A percentile compares a stretch with the other conserved stretches of the same genome.
Conservation (phyloP, 305 asterid genomes). For the Solanum aculeatissimum region DNA sequence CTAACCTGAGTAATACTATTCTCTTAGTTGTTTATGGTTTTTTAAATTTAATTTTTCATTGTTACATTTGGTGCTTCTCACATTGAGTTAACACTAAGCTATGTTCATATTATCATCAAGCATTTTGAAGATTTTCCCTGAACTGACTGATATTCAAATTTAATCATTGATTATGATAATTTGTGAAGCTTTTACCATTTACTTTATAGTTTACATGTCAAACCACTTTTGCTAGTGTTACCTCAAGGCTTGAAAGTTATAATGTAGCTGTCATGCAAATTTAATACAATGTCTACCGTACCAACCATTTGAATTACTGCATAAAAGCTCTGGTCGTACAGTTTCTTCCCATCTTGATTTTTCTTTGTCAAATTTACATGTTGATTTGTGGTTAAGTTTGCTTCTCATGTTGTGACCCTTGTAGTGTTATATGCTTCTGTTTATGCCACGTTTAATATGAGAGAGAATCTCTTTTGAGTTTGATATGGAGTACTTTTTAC, state of each 20-base stretch:
- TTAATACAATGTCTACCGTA: neutral
- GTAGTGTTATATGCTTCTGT: neutral
- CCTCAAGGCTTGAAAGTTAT: neutral
- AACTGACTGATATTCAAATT: neutral
- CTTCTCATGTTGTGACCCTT: neutral
- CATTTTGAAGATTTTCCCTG: neutral
- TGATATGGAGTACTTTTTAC: neutral
- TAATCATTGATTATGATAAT: neutral
- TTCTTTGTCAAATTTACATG: neutral
- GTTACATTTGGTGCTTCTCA: neutral
- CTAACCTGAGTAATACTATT: neutral
- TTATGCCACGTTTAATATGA: neutral
- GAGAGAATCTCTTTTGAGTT: neutral
- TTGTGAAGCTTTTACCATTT: neutral
- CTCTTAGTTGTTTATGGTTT: neutral
- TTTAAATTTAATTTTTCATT: neutral
- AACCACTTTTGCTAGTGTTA: neutral
- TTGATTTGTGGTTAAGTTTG: neutral
- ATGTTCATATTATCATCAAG: neutral
- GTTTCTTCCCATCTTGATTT: neutral
- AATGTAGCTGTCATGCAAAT: neutral
- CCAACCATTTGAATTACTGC: neutral
- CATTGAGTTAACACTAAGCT: neutral
- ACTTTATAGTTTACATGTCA: neutral
- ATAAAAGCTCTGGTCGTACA: neutral